Evolutionary conservation across 345 rosid genomes (phyloP).

Genomic region (Ailanthus altissimus): DNA sequence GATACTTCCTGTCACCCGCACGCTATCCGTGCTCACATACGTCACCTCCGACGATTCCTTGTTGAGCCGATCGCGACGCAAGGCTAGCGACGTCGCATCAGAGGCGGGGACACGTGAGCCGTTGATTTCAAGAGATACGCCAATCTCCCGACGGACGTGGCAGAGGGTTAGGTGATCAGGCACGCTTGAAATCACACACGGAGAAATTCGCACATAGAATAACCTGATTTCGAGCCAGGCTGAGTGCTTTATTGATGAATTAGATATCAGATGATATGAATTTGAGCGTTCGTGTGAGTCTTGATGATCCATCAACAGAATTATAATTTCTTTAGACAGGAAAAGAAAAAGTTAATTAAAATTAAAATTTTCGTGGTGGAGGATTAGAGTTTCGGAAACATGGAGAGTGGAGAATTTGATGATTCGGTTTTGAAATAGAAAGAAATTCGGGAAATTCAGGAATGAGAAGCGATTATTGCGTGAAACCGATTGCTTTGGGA

Average conservation of each 20-base stretch:
- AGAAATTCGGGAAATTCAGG: neutral
- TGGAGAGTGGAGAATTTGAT: neutral
- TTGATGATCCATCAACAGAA: slow-evolving; percentile 32
- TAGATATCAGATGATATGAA: slow-evolving; percentile 38
- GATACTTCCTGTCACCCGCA: slow-evolving; percentile 71
- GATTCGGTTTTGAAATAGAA: neutral
- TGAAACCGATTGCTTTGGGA: neutral
- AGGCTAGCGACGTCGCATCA: slow-evolving; percentile 53
- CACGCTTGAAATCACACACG: slow-evolving; percentile 56
- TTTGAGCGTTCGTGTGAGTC: slow-evolving; percentile 29
- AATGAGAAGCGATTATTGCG: neutral
- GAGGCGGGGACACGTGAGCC: slow-evolving; percentile 67
- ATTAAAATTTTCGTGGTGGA: neutral
- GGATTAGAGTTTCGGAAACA: neutral
- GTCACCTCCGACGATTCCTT: slow-evolving; percentile 81
- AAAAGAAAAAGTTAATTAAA: neutral
- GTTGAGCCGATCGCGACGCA: slow-evolving; percentile 74
- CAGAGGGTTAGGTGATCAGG: slow-evolving; percentile 71
- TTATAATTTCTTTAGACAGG: neutral
- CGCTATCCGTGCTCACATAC: slow-evolving; percentile 79
- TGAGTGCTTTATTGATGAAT: slow-evolving; percentile 40
- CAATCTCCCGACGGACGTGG: slow-evolving; percentile 69
- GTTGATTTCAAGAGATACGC: slow-evolving; percentile 80
- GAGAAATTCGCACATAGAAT: slow-evolving; percentile 77
- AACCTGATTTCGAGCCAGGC: slow-evolving; percentile 88